Conservation (phyloP, 768 basidiomycete species). For the Termitomyces sp. region DNA sequence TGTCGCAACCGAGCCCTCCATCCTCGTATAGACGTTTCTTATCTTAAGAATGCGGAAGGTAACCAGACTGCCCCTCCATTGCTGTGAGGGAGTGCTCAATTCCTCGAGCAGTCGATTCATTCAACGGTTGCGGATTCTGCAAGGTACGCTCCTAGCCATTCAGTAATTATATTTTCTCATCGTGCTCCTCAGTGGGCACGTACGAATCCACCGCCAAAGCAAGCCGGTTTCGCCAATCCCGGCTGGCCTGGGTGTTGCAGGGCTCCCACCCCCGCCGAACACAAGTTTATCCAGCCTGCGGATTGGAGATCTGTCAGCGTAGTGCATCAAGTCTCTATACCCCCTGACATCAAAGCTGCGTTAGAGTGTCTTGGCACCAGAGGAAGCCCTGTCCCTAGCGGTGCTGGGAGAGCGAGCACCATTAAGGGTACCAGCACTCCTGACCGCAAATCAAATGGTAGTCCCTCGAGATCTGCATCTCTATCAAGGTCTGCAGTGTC, state of each 20-base stretch:
- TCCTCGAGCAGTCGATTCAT: constrained; percentile 56
- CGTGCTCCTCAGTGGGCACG: constrained; percentile 61
- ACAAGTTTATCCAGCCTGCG: constrained; percentile 59
- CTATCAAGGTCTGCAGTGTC: constrained; percentile 28
- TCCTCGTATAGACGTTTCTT: constrained; percentile 74
- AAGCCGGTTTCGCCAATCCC: constrained; percentile 58
- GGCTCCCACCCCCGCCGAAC: constrained; percentile 59
- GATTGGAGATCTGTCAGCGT: constrained; percentile 81
- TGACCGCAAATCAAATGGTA: constrained; percentile 44
- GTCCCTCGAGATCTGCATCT: constrained; percentile 34
- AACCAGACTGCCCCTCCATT: constrained; percentile 21
- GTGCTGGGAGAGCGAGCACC: constrained; percentile 23
- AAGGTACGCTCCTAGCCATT: constrained; percentile 51
- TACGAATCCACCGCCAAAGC: constrained; percentile 50
- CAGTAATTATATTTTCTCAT: constrained; percentile 15
- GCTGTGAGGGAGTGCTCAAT: constrained; percentile 12
- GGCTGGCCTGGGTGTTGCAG: constrained; percentile 92
- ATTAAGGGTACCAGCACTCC: constrained; percentile 28
- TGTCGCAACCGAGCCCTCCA: constrained; percentile 74
- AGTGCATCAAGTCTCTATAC: constrained; percentile 72
- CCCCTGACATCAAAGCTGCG: constrained; percentile 64
- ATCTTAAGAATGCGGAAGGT: constrained; percentile 89
- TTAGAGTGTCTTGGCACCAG: constrained; percentile 52
- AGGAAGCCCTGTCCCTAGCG: constrained; percentile 27
- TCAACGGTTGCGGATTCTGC: constrained; percentile 89